phyloP scores from a whole-genome alignment of 306 rosid species.

The Prinsepia uniflora region DNA sequence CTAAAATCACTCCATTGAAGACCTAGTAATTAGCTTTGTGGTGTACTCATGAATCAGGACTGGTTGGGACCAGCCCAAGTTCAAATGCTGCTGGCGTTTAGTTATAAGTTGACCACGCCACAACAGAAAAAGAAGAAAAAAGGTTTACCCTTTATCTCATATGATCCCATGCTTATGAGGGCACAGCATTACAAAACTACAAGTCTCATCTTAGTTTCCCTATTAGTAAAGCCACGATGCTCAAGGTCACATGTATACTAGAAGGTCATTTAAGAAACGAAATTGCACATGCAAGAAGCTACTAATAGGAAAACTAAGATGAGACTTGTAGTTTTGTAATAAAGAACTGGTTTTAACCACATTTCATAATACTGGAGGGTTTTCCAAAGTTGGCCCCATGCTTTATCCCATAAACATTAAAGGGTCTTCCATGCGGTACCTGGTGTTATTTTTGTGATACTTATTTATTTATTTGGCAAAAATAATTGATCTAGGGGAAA shows the following conservation, averaged over 20 bases:
- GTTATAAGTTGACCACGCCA: neutral
- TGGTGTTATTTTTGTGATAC: no score
- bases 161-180: neutral
- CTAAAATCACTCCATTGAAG: no score
- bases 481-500: neutral
- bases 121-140: neutral
- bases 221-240: neutral
- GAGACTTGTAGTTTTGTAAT: no score
- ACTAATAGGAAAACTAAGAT: no score
- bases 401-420: no score
- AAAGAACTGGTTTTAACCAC: no score
- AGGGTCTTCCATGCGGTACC: no score
- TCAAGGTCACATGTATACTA: neutral
- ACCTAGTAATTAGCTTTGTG: neutral
- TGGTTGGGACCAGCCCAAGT: neutral
- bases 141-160: neutral
- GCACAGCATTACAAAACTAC: no score
- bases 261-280: no score
- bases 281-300: neutral
- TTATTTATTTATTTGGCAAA: no score
- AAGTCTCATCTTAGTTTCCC: neutral
- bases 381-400: no score
- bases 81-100: neutral
- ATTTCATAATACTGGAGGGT: no score
- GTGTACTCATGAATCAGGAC: neutral